Evolutionary conservation across 345 rosid species (phyloP).

Genomic region (Lenwebbia sp.): DNA sequence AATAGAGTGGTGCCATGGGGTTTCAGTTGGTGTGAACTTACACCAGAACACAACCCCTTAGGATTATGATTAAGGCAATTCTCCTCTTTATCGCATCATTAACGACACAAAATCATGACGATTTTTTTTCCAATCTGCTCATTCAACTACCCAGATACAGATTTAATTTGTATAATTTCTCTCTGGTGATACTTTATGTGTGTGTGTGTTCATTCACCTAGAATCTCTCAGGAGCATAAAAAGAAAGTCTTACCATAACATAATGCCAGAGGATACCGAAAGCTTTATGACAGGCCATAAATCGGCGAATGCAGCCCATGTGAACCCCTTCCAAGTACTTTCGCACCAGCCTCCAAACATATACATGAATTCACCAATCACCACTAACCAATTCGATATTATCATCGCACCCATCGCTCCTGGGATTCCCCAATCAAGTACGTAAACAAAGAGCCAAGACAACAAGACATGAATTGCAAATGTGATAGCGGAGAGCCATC

Average conservation of each 20-base stretch:
- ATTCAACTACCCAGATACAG: neutral
- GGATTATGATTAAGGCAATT: neutral
- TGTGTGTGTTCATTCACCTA: too few species aligned
- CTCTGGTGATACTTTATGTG: too few species aligned
- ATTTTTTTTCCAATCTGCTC: neutral
- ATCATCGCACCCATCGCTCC: conserved; percentile 47
- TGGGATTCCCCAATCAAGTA: conserved; percentile 26
- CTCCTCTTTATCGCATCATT: neutral
- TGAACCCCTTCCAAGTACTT: conserved; percentile 14
- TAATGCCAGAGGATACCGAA: conserved; percentile 25
- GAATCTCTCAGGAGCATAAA: neutral
- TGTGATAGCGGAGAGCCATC: conserved; percentile 19
- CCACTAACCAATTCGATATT: conserved; percentile 31
- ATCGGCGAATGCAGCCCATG: conserved; percentile 12
- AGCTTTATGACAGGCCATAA: conserved; percentile 32
- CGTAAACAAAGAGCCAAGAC: conserved; percentile 31
- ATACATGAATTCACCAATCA: conserved; percentile 27
- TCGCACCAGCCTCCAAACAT: conserved; percentile 13
- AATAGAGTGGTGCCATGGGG: neutral
- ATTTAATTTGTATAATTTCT: too few species aligned
- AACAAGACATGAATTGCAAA: conserved; percentile 17
- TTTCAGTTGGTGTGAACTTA: neutral
- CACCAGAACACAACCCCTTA: neutral
- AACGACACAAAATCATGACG: neutral
- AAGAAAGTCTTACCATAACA: conserved; percentile 10